Conservation (phyloP, 2,329 filamentous ascomycete genomes). For the Botrytis fragariae region DNA sequence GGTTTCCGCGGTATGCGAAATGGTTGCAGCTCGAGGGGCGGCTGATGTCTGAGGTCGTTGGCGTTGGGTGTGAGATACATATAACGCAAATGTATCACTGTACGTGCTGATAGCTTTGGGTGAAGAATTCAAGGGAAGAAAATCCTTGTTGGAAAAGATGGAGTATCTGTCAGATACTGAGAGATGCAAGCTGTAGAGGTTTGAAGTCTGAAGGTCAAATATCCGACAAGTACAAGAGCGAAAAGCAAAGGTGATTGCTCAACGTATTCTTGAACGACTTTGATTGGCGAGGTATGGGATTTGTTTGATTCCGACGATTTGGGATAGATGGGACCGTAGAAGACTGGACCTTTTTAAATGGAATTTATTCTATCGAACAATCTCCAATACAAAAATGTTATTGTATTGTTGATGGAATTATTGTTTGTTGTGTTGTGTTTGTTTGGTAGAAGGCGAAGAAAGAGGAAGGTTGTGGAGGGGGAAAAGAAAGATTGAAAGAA, state of each 20-base stretch:
- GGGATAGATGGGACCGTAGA: neutral
- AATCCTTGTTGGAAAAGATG: neutral
- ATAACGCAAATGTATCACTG: slow-evolving; percentile 38
- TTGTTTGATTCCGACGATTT: neutral
- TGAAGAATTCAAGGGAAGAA: slow-evolving; percentile 27
- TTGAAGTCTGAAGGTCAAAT: neutral
- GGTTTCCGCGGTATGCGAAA: slow-evolving; percentile 95
- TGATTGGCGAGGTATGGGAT: neutral
- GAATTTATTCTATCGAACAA: neutral
- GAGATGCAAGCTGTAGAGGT: neutral
- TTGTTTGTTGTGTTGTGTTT: neutral
- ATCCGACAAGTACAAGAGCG: neutral
- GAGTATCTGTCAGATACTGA: neutral
- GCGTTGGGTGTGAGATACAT: slow-evolving; percentile 51
- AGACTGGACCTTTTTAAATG: neutral
- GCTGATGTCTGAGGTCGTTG: slow-evolving; percentile 91
- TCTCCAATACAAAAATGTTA: neutral
- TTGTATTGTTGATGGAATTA: slow-evolving; percentile 7
- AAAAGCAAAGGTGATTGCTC: slow-evolving; percentile 5
- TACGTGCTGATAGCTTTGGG: slow-evolving; percentile 36
- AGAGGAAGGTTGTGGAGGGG: slow-evolving; percentile 7
- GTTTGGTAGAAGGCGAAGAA: slow-evolving; percentile 7
- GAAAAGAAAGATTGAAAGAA: slow-evolving; percentile 16
- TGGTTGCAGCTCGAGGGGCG: slow-evolving; percentile 92
- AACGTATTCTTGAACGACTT: neutral